Conservation (phyloP, 225 moss, liverwort and hornwort species). For the Straminergon stramineum region DNA sequence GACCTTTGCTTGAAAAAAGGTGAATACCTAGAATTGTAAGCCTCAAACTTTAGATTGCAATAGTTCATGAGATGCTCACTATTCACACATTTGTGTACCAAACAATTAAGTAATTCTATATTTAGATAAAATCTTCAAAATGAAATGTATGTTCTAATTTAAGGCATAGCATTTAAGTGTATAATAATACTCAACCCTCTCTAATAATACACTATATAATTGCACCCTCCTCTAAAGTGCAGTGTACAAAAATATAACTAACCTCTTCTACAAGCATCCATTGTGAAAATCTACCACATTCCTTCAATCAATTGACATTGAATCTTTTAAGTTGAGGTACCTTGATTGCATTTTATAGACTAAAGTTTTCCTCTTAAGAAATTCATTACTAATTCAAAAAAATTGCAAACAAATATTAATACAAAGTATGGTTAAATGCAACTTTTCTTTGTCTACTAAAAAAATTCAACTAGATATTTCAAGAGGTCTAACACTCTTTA, state of each 20-base stretch:
- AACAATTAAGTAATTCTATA: fast-evolving
- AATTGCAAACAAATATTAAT: background rate
- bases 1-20: background rate
- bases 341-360: background rate
- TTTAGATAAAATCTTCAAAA: background rate
- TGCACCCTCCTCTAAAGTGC: background rate
- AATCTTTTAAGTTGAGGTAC: background rate
- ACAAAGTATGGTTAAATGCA: background rate
- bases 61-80: background rate
- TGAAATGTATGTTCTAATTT: background rate
- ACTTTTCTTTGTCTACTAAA: too few species aligned
- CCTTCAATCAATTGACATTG: background rate
- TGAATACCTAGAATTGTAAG: background rate
- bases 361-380: background rate
- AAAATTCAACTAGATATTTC: background rate
- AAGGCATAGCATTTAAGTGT: too few species aligned
- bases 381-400: background rate
- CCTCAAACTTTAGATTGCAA: background rate
- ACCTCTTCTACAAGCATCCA: too few species aligned
- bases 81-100: background rate
- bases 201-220: too few species aligned
- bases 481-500: background rate
- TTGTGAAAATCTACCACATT: background rate
- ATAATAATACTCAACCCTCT: background rate
- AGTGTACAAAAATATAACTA: fast-evolving